Base-by-base conservation (phyloP, 1,284 basidiomycete genomes). In the Naganishia liquefaciens region DNA sequence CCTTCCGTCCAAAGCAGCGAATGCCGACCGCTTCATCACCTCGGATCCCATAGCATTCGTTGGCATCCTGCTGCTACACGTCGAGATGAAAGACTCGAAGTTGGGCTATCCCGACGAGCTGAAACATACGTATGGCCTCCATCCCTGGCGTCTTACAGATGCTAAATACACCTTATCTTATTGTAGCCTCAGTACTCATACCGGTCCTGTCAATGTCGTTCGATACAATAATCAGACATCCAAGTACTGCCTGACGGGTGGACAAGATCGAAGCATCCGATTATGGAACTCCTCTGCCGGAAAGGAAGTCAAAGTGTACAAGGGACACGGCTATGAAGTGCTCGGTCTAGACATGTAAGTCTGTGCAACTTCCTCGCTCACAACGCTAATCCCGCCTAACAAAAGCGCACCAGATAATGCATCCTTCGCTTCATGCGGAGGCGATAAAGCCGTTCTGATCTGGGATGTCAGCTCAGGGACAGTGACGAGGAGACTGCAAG, bases 401-500 rank as follows among this genome's bases (percentile, higher is more conserved):
- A 9, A 21, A 28, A 95, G 93, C 49, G 85, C 93, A 25, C 87
- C 89, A 68, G 94, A 98, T 78, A 99, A 98, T 79, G 87, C 89
- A 52, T 88, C 88, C 71, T 95, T 99, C 72, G 94, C 89, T 1
- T 93, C 90, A 2, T 91, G 89, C 28, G 96, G 96, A 44, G 93
- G 91, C 3, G 96, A 99, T 78, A 87, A 91, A 69, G 87, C 87
- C 51, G 88, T 97, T 0, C 94, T 93, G 71, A 78, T 97, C 25
- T 99, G 95, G 95, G 96, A 99, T 75, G 95, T 99, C 9, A 86
- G 88, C 11, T 86, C 88, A 17, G 95, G 91, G 0, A 83, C 85
- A 46, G 90, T 93, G 1, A 85, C 88, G 28, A 83, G 92, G 47
- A 82, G 93, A 53, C 84, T 97, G 66, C 81, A 88, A 23, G 95